Percentiles rank a stretch among this genome's conserved stretches.
Conservation (phyloP, 805 yeast genomes). For the Dipodascus albidus region DNA sequence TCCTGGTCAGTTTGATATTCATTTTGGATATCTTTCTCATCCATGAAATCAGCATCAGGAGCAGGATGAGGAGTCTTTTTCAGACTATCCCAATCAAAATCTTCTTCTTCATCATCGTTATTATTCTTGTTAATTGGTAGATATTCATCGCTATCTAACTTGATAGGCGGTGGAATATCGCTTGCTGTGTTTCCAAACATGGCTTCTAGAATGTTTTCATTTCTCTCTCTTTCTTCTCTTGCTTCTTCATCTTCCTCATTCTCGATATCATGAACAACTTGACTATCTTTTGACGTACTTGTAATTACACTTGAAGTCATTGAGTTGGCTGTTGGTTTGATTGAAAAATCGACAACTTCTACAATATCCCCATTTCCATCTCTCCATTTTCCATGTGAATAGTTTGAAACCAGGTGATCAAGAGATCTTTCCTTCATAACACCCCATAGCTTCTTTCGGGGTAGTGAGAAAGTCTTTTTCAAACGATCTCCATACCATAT, state of each 20-base stretch:
- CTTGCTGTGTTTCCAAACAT: conserved; percentile 28
- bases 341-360: conserved; percentile 33
- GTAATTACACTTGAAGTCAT: not conserved
- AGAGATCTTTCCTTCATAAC: conserved; percentile 53
- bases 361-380: conserved; percentile 72
- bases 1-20: too few relatives aligned
- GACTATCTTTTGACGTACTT: conserved; percentile 4
- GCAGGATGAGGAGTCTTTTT: not conserved
- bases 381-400: conserved; percentile 59
- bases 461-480: conserved; percentile 36
- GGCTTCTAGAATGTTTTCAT: conserved; percentile 35
- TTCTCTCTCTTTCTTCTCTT: conserved; percentile 33
- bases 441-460: conserved; percentile 87
- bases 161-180: conserved; percentile 2
- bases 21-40: not conserved
- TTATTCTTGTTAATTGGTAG: not conserved
- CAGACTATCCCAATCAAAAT: conserved; percentile 4
- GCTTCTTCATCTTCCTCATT: conserved; percentile 24
- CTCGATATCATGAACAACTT: conserved; percentile 12
- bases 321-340: not conserved
- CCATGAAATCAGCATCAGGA: not conserved
- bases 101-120: not conserved
- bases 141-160: conserved; percentile 1
- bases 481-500: not conserved
- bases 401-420: conserved; percentile 53